Evolutionary conservation across 2,329 filamentous ascomycete species (phyloP).

Genomic region (Aspergillus sp.): DNA sequence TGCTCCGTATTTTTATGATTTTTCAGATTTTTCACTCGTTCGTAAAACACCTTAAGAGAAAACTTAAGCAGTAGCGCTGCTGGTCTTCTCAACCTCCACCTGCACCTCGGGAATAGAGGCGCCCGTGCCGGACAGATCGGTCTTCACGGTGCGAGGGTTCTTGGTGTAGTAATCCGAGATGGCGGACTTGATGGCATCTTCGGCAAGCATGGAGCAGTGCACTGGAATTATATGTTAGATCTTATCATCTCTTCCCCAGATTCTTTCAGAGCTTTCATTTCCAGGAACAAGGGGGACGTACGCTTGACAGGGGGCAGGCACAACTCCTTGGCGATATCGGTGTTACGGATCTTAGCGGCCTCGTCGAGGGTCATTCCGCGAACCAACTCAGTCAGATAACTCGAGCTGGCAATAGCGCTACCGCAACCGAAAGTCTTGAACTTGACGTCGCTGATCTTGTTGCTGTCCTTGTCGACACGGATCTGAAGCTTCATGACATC

Average conservation of each 20-base stretch:
- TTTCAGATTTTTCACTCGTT: constrained; percentile 10
- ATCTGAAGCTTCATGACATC: constrained; percentile 96
- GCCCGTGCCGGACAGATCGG: constrained; percentile 74
- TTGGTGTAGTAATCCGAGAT: constrained; percentile 90
- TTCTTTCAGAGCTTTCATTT: neutral
- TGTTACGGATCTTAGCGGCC: constrained; percentile 89
- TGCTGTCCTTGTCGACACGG: constrained; percentile 81
- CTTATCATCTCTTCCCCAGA: neutral
- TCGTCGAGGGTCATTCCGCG: constrained; percentile 96
- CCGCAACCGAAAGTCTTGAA: constrained; percentile 99
- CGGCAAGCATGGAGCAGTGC: constrained; percentile 89
- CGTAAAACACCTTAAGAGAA: constrained; percentile 19
- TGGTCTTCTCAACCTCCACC: constrained; percentile 46
- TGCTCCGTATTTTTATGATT: constrained; percentile 7
- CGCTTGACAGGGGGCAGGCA: constrained; percentile 87
- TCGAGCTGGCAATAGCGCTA: constrained; percentile 89
- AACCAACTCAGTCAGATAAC: constrained; percentile 92
- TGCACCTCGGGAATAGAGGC: constrained; percentile 63
- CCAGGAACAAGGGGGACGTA: constrained; percentile 50
- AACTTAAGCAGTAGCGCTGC: constrained; percentile 30
- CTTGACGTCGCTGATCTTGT: constrained; percentile 90
- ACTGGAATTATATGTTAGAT: constrained; percentile 50
- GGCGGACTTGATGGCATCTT: constrained; percentile 89
- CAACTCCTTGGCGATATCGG: constrained; percentile 95
- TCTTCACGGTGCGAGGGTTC: constrained; percentile 74